A percentile compares a stretch with the other conserved stretches of the same genome.
Conservation (phyloP, 495 filamentous ascomycete genomes). For the Chlorociboria aeruginascens region DNA sequence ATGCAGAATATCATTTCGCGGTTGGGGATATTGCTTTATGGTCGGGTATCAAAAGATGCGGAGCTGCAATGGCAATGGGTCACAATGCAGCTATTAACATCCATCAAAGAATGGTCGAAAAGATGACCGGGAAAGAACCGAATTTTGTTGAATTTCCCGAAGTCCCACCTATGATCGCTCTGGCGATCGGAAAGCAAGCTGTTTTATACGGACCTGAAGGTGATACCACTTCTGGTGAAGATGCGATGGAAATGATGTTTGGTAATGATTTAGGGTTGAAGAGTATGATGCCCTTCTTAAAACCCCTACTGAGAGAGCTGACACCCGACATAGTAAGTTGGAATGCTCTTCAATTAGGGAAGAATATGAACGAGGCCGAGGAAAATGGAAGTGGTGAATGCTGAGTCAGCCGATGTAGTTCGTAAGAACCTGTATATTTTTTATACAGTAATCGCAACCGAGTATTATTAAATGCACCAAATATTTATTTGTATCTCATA, state of each 20-base stretch:
- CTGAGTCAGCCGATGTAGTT: no score
- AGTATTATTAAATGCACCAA: no score
- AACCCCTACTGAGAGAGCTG: no score
- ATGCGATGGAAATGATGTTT: constrained; percentile 48
- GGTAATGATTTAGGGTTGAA: constrained; percentile 53
- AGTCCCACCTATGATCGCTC: constrained; percentile 49
- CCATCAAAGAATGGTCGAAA: constrained; percentile 41
- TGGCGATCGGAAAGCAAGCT: constrained; percentile 54
- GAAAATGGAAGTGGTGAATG: no score
- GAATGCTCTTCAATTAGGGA: no score
- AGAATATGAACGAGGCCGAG: no score
- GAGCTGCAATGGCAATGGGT: constrained; percentile 53
- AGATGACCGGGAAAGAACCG: constrained; percentile 21
- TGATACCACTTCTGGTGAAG: constrained; percentile 39
- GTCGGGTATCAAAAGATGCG: constrained; percentile 62
- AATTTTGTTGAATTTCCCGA: constrained; percentile 32
- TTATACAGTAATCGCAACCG: no score
- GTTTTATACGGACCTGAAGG: constrained; percentile 41
- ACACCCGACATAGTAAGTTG: no score
- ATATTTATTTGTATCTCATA: no score
- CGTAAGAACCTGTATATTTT: no score
- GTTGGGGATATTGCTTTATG: constrained; percentile 41
- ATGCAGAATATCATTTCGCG: constrained; percentile 46
- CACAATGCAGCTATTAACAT: constrained; percentile 47
- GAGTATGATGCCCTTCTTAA: constrained; percentile 9